These are phyloP conservation scores for Dryas integrifolia DNA, from an alignment of 331 rosid species.

Conservation along the genomic window DNA sequence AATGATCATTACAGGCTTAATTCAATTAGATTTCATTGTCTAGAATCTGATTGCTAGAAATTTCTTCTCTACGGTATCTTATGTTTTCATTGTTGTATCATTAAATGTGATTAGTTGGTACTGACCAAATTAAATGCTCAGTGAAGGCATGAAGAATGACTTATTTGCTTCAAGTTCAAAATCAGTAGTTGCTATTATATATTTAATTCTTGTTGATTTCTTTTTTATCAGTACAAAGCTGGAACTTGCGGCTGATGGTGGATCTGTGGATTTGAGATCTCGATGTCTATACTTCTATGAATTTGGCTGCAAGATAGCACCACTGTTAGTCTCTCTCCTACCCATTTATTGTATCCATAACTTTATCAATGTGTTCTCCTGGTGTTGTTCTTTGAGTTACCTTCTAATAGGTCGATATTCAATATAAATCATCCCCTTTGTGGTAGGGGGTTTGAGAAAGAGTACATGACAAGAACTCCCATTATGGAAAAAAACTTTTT, in stretches of 20 bases:
- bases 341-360: constrained; percentile 11
- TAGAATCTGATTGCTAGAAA: not conserved
- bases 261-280: constrained; percentile 74
- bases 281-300: constrained; percentile 79
- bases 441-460: not conserved
- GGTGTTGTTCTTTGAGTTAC: not conserved
- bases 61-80: not conserved
- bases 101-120: not conserved
- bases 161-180: constrained; percentile 7
- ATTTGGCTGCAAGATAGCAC: constrained; percentile 96
- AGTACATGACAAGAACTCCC: not conserved
- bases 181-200: not conserved
- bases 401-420: not conserved
- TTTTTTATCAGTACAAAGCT: constrained; percentile 59
- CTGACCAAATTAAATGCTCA: not conserved
- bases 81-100: not conserved
- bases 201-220: not conserved
- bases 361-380: constrained; percentile 3
- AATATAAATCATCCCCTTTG: not conserved
- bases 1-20: constrained; percentile 19
- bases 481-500: not conserved
- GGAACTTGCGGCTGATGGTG: constrained; percentile 87
- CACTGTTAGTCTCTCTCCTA: constrained; percentile 52
- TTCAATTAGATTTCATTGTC: not conserved
- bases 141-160: not conserved